Base-by-base conservation (phyloP, 2,329 filamentous ascomycete species). In the Samsoniella hepiali region DNA sequence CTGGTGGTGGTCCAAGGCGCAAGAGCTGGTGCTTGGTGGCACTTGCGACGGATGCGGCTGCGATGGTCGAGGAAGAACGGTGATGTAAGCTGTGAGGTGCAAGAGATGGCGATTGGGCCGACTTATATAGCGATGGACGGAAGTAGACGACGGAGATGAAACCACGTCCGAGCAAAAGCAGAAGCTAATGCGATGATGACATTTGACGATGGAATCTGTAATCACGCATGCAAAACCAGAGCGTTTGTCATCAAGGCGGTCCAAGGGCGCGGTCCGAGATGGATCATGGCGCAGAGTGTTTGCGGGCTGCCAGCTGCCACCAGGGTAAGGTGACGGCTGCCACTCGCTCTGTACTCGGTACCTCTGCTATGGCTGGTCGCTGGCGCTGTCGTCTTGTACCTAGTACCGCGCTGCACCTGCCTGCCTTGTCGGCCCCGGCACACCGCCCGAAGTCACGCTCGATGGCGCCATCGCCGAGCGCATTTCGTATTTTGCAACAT, bases 141-240 rank as follows among this genome's bases (percentile, higher is more conserved):
- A 11, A 56, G n/a, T n/a, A 56, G 27, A 44, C 32, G 38, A 17
- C 38, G 27, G 47, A 45, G 45, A 54, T 34, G 38, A 36, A 45
- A 49, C 27, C 13, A 45, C 9, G 8, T 27, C 36, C 27, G 54
- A 42, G 22, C 5, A 29, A 45, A 6, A 22, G 11, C 5, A 36
- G 38, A 44, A 53, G 29, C 11, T 51, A 59, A 17, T 5, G 22
- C 34, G 57, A 61, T 61, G 58, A 61, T 61, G 58, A 61, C 58
- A 54, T 61, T 61, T 61, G 36, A 27, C 8, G 34, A 51, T 61
- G 58, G 29, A 44, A 61, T 61, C 58, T 54, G 58, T 61, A 61
- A 61, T 61, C 58, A 61, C n/a, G 49, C 49, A 38, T 50, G 34
- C 6, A 22, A 49, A 54, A 53, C 15, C 38, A 15, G 11, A n/a